Percentiles rank a stretch among this genome's conserved stretches.
phyloP scores from a whole-genome alignment of 225 moss, liverwort and hornwort genomes.

The Ulota crispa region DNA sequence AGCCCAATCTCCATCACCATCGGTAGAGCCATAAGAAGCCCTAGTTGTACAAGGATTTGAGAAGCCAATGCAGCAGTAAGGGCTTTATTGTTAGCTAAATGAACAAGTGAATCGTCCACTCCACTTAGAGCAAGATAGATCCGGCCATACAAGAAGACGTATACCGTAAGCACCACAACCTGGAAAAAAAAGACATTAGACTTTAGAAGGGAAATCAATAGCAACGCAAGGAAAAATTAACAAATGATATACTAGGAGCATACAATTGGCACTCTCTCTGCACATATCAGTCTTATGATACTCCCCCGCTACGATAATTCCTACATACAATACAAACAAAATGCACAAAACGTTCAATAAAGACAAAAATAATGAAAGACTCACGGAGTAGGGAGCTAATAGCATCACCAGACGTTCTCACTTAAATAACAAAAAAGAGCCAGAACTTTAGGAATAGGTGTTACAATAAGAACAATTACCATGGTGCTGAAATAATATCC shows the following conservation, averaged over 20 bases:
- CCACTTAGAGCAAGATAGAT: slow-evolving; percentile 94
- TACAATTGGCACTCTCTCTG: background rate
- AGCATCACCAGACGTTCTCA: background rate
- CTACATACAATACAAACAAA: background rate
- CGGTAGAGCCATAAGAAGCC: slow-evolving; percentile 90
- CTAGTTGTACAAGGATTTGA: slow-evolving; percentile 91
- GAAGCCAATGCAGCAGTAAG: slow-evolving; percentile 86
- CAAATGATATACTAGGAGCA: background rate
- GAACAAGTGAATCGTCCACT: slow-evolving; percentile 78
- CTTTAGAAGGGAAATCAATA: background rate
- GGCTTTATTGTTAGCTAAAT: slow-evolving; percentile 75
- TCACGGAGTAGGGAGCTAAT: background rate
- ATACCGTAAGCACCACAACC: slow-evolving; percentile 92
- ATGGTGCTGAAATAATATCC: slow-evolving; percentile 86
- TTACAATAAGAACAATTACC: slow-evolving; percentile 40
- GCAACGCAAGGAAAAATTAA: background rate
- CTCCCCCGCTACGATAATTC: background rate
- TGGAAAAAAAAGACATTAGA: slow-evolving; percentile 18
- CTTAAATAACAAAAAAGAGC: background rate
- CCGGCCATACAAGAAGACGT: slow-evolving; percentile 87
- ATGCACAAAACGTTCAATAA: background rate
- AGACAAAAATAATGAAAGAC: background rate
- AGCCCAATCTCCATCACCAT: slow-evolving; percentile 99
- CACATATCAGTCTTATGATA: background rate
- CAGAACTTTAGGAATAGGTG: background rate